These are phyloP conservation scores for Boletus hoseneyae DNA, from an alignment of 1,284 basidiomycete genomes.

Conservation along the genomic window DNA sequence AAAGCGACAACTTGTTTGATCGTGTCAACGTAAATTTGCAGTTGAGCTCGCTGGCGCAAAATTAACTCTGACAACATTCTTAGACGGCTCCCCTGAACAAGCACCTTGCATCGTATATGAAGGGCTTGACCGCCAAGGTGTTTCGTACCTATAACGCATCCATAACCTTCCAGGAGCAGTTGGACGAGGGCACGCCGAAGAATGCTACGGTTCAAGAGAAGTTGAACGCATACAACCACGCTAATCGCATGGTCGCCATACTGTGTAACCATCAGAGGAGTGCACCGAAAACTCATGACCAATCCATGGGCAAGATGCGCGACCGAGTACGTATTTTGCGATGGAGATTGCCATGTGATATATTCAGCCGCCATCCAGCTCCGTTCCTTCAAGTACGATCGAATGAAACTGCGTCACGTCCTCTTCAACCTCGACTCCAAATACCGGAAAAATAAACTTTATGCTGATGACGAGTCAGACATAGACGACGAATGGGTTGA, in stretches of 20 bases:
- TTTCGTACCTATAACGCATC: constrained; percentile 99
- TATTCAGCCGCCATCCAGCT: constrained; percentile 40
- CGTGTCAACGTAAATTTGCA: constrained; percentile 69
- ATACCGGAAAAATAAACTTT: constrained; percentile 79
- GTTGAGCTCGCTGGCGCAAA: constrained; percentile 2
- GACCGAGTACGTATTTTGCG: constrained; percentile 64
- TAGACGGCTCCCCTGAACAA: constrained; percentile 87
- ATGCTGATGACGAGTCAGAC: constrained; percentile 84
- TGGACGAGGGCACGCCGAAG: constrained; percentile 72
- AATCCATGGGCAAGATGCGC: constrained; percentile 88
- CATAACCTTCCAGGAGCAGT: constrained; percentile 86
- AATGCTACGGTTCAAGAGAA: constrained; percentile 85
- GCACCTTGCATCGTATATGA: constrained; percentile 89
- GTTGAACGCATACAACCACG: constrained; percentile 91
- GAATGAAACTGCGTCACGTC: constrained; percentile 85
- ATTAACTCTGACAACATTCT: constrained; percentile 12
- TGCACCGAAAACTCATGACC: constrained; percentile 87
- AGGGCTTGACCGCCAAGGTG: constrained; percentile 94
- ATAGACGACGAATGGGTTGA: constrained; percentile 90
- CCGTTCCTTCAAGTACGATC: constrained; percentile 86
- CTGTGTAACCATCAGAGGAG: constrained; percentile 97
- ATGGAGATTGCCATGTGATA: neutral
- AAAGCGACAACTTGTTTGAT: constrained; percentile 91
- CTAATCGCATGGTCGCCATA: constrained; percentile 93
- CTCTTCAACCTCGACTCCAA: constrained; percentile 75